Percentiles rank a stretch among this genome's conserved stretches.
These are phyloP conservation scores for Amyloporia xantha DNA, from an alignment of 768 basidiomycete genomes.

Conservation along the genomic window DNA sequence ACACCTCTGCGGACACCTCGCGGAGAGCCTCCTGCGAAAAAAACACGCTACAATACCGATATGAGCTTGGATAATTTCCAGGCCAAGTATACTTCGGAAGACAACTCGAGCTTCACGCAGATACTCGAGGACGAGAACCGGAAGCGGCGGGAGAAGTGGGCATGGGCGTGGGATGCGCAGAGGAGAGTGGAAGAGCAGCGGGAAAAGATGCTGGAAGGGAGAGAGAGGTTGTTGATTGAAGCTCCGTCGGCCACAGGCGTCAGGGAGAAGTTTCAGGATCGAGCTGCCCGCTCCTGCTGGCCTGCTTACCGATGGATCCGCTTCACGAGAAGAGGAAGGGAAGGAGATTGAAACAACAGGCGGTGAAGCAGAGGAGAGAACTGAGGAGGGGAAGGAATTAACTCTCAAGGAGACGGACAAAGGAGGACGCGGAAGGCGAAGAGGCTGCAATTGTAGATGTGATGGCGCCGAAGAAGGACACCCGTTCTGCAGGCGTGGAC, in stretches of 20 bases:
- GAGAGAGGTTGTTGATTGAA: conserved; percentile 70
- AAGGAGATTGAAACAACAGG: conserved; percentile 21
- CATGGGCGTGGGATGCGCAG: conserved; percentile 96
- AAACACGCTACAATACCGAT: conserved; percentile 49
- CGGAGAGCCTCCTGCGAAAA: conserved; percentile 45
- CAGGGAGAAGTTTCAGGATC: conserved; percentile 57
- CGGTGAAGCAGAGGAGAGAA: conserved; percentile 5
- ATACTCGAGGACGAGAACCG: conserved; percentile 89
- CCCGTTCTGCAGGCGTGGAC: conserved; percentile 64
- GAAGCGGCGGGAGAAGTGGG: conserved; percentile 71
- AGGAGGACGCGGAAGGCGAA: conserved; percentile 20
- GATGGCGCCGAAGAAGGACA: conserved; percentile 76
- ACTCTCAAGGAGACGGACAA: conserved; percentile 14
- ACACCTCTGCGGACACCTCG: conserved; percentile 27
- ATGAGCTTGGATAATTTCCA: conserved; percentile 85
- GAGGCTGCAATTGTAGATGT: conserved; percentile 45
- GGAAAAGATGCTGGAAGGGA: conserved; percentile 55
- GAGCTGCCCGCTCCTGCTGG: conserved; percentile 52
- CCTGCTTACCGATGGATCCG: conserved; percentile 36
- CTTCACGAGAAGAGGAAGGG: conserved; percentile 20
- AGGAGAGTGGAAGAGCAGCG: conserved; percentile 64
- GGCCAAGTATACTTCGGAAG: conserved; percentile 89
- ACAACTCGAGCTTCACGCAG: conserved; percentile 93
- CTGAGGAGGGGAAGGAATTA: conserved; percentile 21
- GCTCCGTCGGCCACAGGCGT: conserved; percentile 56